These are phyloP conservation scores for Diaporthe sp. DNA, from an alignment of 2,329 filamentous ascomycete species.

Conservation along the genomic window DNA sequence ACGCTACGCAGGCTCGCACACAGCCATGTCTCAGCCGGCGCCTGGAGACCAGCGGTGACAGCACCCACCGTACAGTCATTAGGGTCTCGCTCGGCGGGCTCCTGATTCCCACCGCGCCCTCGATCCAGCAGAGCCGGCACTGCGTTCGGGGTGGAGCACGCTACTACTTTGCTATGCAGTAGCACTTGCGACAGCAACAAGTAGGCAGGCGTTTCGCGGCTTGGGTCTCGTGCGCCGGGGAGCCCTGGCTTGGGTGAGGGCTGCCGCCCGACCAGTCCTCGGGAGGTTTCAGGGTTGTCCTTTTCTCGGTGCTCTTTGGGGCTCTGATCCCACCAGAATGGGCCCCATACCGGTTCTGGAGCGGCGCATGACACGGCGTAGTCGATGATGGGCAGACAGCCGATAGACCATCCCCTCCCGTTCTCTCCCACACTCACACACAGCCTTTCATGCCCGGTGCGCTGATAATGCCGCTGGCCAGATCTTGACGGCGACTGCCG, in stretches of 20 bases:
- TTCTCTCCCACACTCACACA: neutral
- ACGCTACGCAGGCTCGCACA: neutral
- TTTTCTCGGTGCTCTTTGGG: neutral
- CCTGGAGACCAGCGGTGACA: neutral
- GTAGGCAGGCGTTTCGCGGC: constrained; percentile 15
- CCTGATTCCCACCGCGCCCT: neutral
- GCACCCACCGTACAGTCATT: neutral
- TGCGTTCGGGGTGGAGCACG: constrained; percentile 11
- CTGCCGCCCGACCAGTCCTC: constrained; percentile 2
- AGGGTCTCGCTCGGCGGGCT: constrained; percentile 5
- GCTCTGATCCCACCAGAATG: constrained; percentile 16
- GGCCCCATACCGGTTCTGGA: constrained; percentile 3
- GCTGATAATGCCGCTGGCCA: neutral
- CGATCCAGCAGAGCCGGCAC: constrained; percentile 8
- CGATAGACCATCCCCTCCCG: neutral
- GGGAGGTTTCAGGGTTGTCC: constrained; percentile 20
- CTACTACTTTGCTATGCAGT: neutral
- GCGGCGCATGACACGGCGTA: constrained; percentile 22
- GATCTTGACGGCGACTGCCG: neutral
- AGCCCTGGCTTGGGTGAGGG: neutral
- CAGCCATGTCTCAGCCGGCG: neutral
- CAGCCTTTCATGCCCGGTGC: no score
- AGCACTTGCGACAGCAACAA: constrained; percentile 23
- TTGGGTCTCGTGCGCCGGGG: constrained; percentile 19
- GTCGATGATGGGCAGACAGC: constrained; percentile 25